A percentile compares a stretch with the other conserved stretches of the same genome.
These are phyloP conservation scores for Phytophthora multivora DNA, from an alignment of 352 stramenopile species.

Conservation along the genomic window DNA sequence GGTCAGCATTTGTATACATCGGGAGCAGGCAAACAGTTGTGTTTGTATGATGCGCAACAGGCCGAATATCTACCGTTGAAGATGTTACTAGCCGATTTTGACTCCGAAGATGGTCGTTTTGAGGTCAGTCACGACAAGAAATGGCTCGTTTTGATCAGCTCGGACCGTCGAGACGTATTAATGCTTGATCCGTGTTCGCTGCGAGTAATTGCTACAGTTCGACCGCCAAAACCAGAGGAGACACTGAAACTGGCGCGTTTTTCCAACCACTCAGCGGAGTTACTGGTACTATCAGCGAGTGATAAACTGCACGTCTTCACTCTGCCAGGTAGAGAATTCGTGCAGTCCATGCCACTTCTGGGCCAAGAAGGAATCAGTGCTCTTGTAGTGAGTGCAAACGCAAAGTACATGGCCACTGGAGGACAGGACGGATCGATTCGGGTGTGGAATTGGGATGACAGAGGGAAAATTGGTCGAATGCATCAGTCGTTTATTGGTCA, in stretches of 20 bases:
- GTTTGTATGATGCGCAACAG: slow-evolving; percentile 57
- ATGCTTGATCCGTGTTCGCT: slow-evolving; percentile 48
- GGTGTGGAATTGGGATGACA: slow-evolving; percentile 64
- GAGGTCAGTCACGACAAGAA: slow-evolving; percentile 47
- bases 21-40: slow-evolving; percentile 62
- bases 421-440: slow-evolving; percentile 59
- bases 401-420: slow-evolving; percentile 72
- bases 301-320: slow-evolving; percentile 69
- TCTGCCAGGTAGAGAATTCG: slow-evolving; percentile 30
- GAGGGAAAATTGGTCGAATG: slow-evolving; percentile 54
- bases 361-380: slow-evolving; percentile 56
- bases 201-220: slow-evolving; percentile 41
- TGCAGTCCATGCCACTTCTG: slow-evolving; percentile 61
- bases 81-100: slow-evolving; percentile 68
- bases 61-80: slow-evolving; percentile 64
- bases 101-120: slow-evolving; percentile 33
- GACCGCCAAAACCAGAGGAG: slow-evolving; percentile 31
- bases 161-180: slow-evolving; percentile 35
- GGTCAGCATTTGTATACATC: slow-evolving; percentile 56
- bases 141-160: slow-evolving; percentile 40
- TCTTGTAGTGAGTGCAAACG: slow-evolving; percentile 54
- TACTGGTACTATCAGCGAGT: slow-evolving; percentile 52
- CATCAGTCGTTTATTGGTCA: slow-evolving; percentile 65
- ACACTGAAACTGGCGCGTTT: slow-evolving; percentile 50
- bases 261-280: slow-evolving; percentile 48